Percentiles rank a stretch among this genome's conserved stretches.
These are phyloP conservation scores for Cladophialophora bantiana DNA, from an alignment of 2,329 filamentous ascomycete genomes.

Conservation along the genomic window DNA sequence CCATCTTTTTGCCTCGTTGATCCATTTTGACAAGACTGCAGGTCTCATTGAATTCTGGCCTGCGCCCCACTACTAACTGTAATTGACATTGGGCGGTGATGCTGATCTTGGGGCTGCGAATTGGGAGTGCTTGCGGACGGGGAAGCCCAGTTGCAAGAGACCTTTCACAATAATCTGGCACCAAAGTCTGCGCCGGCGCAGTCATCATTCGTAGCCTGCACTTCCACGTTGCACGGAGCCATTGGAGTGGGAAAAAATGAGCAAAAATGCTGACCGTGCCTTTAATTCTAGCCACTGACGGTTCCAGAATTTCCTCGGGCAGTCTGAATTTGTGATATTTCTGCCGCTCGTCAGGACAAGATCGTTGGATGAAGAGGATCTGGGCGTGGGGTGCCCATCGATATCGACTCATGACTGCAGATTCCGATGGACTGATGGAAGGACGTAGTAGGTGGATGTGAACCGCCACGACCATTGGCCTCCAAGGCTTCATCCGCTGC, in stretches of 20 bases:
- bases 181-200: constrained; percentile 19
- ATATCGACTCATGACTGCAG: constrained; percentile 8
- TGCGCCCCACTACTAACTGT: constrained; percentile 27
- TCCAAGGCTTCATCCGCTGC: background rate
- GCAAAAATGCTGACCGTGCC: constrained; percentile 28
- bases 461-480: constrained; percentile 6
- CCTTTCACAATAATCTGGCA: constrained; percentile 27
- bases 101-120: constrained; percentile 39
- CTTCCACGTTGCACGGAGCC: constrained; percentile 37
- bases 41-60: constrained; percentile 15
- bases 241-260: constrained; percentile 28
- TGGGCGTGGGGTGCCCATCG: constrained; percentile 12
- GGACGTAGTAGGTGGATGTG: constrained; percentile 19
- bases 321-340: constrained; percentile 15
- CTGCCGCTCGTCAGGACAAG: constrained; percentile 12
- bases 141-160: constrained; percentile 32
- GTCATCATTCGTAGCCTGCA: constrained; percentile 30
- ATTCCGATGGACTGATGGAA: constrained; percentile 9
- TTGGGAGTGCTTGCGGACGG: constrained; percentile 30
- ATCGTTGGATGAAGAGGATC: constrained; percentile 11
- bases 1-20: constrained; percentile 24
- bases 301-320: constrained; percentile 9
- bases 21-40: constrained; percentile 17
- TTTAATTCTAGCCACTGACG: constrained; percentile 4
- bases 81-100: constrained; percentile 30